phyloP scores from a whole-genome alignment of 108 stramenopile genomes.

The Nitzschia sp. region DNA sequence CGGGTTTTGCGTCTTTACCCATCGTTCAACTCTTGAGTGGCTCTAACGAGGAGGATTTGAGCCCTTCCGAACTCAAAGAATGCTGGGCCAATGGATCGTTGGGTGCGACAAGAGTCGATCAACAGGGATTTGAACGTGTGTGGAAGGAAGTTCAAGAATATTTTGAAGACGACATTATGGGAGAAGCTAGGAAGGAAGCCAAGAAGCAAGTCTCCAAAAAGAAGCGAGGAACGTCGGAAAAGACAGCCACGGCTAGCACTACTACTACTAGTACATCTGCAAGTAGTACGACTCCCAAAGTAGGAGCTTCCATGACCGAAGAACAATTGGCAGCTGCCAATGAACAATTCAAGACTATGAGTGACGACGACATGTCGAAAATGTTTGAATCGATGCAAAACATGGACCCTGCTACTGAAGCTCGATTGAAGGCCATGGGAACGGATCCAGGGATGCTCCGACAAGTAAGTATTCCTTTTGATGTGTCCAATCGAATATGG shows the following conservation, averaged over 20 bases:
- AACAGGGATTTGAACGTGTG: conserved; percentile 66
- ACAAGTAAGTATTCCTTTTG: no score
- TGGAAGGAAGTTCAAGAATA: conserved; percentile 83
- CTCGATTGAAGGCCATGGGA: conserved; percentile 71
- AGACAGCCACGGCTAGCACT: conserved; percentile 11
- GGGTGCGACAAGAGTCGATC: conserved; percentile 64
- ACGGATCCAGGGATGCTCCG: conserved; percentile 68
- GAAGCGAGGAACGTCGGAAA: conserved; percentile 19
- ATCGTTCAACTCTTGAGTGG: conserved; percentile 56
- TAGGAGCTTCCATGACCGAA: conserved; percentile 44
- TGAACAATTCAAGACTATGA: conserved; percentile 64
- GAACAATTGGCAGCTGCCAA: conserved; percentile 57
- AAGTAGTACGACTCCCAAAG: conserved; percentile 17
- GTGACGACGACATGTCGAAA: conserved; percentile 50
- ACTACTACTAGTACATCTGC: neutral
- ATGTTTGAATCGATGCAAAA: conserved; percentile 65
- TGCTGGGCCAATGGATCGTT: conserved; percentile 70
- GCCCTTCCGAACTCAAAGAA: conserved; percentile 53
- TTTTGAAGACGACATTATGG: conserved; percentile 74
- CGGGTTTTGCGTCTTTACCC: conserved; percentile 65
- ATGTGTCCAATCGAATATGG: no score
- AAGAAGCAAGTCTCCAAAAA: conserved; percentile 15
- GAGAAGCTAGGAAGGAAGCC: conserved; percentile 46
- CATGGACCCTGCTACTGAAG: conserved; percentile 68
- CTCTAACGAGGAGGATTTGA: conserved; percentile 56